Conservation (phyloP, 305 asterid species). For the Plantago coronopus region DNA sequence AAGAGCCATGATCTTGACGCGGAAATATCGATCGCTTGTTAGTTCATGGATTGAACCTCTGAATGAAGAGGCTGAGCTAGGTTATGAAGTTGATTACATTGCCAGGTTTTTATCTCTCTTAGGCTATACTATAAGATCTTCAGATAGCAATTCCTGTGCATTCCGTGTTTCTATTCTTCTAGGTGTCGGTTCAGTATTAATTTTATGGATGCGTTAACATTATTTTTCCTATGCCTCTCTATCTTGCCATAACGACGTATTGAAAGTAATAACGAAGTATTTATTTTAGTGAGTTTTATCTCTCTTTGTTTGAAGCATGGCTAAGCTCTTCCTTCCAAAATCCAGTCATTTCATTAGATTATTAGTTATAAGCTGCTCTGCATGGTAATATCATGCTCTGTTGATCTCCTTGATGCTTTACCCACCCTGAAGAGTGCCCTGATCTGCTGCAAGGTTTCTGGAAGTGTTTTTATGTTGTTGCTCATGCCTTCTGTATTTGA, state of each 20-base stretch:
- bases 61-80: slow-evolving; percentile 98
- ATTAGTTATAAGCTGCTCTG: too few species aligned
- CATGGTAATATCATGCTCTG: too few species aligned
- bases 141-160: slow-evolving; percentile 1
- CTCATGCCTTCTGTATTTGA: slow-evolving; percentile 7
- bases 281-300: too few species aligned
- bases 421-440: slow-evolving; percentile 2
- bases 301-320: too few species aligned
- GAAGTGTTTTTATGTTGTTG: slow-evolving; percentile 10
- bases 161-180: too few species aligned
- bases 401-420: too few species aligned
- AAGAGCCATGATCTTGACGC: slow-evolving; percentile 90
- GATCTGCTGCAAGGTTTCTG: not conserved
- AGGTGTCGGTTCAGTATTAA: too few species aligned
- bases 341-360: too few species aligned
- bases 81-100: slow-evolving; percentile 89
- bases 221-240: too few species aligned
- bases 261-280: not conserved
- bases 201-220: too few species aligned
- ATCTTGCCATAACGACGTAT: not conserved
- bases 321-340: too few species aligned
- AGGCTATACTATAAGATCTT: slow-evolving; percentile 19
- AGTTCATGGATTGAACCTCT: slow-evolving; percentile 99
- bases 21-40: slow-evolving; percentile 90
- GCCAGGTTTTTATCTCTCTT: slow-evolving; percentile 55